phyloP scores from a whole-genome alignment of 2,329 filamentous ascomycete genomes.

The Colletotrichum simmondsii region DNA sequence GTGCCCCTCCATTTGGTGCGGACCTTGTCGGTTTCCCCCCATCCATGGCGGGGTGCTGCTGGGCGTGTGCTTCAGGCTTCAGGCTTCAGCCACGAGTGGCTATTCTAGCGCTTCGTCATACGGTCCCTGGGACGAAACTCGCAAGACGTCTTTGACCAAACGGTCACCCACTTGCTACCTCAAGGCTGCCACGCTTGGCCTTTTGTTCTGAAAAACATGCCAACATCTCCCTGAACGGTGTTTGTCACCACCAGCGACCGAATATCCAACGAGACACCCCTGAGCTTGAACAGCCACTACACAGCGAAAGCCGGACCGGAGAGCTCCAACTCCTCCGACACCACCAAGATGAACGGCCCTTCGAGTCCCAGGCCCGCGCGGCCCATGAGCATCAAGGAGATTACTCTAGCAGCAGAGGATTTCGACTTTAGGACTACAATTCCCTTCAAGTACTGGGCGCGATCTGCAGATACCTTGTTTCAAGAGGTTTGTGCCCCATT shows the following conservation, averaged over 20 bases:
- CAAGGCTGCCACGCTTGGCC: slow-evolving; percentile 28
- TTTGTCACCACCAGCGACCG: slow-evolving; percentile 11
- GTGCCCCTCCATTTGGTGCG: slow-evolving; percentile 25
- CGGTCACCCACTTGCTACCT: slow-evolving; percentile 7
- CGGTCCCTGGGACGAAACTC: slow-evolving; percentile 28
- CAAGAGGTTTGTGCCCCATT: slow-evolving; percentile 74
- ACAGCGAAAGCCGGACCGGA: background rate
- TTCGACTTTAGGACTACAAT: slow-evolving; percentile 86
- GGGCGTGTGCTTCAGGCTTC: too few species aligned
- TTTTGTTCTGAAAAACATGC: slow-evolving; percentile 14
- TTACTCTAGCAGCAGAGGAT: slow-evolving; percentile 78
- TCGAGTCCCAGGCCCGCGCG: slow-evolving; percentile 49
- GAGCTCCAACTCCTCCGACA: slow-evolving; percentile 1
- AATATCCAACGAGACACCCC: background rate
- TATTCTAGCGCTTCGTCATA: slow-evolving; percentile 33
- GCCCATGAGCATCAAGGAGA: slow-evolving; percentile 81
- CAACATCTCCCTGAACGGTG: slow-evolving; percentile 22
- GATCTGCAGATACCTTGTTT: slow-evolving; percentile 81
- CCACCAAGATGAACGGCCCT: slow-evolving; percentile 40
- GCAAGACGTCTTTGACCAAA: slow-evolving; percentile 21
- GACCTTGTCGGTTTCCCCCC: slow-evolving; percentile 21
- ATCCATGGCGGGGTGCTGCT: slow-evolving; percentile 24
- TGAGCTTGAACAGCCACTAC: background rate
- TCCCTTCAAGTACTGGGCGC: slow-evolving; percentile 82
- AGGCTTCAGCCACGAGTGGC: slow-evolving; percentile 31